Evolutionary conservation across 306 rosid genomes (phyloP).

Genomic region (Hippophae rhamnoides): DNA sequence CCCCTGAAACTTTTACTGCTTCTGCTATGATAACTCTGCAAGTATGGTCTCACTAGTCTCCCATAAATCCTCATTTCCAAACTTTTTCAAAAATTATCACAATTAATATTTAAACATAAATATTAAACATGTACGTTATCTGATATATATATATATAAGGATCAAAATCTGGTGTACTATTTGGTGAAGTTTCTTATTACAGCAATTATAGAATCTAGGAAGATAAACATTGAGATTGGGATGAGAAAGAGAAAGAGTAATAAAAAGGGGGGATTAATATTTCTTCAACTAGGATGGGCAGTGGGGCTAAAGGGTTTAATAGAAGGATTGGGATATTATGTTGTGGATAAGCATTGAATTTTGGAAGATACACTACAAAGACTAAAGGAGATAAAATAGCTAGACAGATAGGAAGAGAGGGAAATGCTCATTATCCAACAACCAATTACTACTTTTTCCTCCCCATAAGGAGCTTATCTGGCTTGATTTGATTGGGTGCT

Average conservation of each 20-base stretch:
- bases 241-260: not conserved
- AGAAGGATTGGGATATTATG: not conserved
- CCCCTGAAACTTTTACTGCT: conserved; percentile 66
- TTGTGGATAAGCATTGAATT: no score
- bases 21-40: conserved; percentile 13
- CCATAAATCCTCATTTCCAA: not conserved
- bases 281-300: conserved; percentile 44
- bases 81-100: not conserved
- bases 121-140: not conserved
- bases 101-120: not conserved
- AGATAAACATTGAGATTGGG: not conserved
- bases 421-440: conserved; percentile 36
- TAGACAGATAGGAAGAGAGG: conserved; percentile 36
- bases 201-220: conserved; percentile 27
- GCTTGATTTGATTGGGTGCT: conserved; percentile 39
- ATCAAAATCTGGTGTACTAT: conserved; percentile 32
- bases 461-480: conserved; percentile 27
- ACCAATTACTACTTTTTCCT: conserved; percentile 26
- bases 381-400: conserved; percentile 9
- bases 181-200: conserved; percentile 17
- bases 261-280: not conserved
- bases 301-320: conserved; percentile 53
- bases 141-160: conserved; percentile 1
- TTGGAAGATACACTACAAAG: not conserved
- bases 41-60: conserved; percentile 26